Base-by-base conservation (phyloP, 2,329 filamentous ascomycete species). In the Pezicula carpinea region DNA sequence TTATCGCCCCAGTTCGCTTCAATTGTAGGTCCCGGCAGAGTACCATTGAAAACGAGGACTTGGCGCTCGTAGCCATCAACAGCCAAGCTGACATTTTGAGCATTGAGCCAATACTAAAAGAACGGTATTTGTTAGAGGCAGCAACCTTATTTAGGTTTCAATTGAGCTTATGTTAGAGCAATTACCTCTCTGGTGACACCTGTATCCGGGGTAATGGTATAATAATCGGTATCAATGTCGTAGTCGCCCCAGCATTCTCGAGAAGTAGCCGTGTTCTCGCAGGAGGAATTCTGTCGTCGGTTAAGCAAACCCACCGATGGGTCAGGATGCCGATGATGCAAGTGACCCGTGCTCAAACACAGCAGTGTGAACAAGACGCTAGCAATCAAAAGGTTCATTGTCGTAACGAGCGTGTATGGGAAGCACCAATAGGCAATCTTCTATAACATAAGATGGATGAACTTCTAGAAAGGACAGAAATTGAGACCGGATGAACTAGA, bases 111-210 rank as follows among this genome's bases (percentile, higher is more conserved):
- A 34, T 40, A 36, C 38, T 43, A 39, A 17, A 39, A n/a, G n/a
- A n/a, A n/a, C n/a, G n/a, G n/a, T n/a, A n/a, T n/a, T n/a, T n/a
- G 13, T 39, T 14, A 13, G 31, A 33, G n/a, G 31, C 11, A 33
- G 31, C 11, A 2, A 33, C n/a, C 4, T 11, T 11, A 33, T 11
- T 11, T 33, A 11, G 31, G 2, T 33, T n/a, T 11, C 31, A 33
- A 4, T 33, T 33, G 31, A 33, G 31, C 31, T 33, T 33, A 35
- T 18, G 17, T 15, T 10, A 10, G 33, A 6, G 6, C 13, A n/a
- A 4, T 42, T 18, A 35, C 33, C 17, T 48, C 66, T 6, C 79
- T 67, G 18, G 74, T 77, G 3, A 79, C 70, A 15, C 66, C 64
- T n/a, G 66, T 69, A 35, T 66, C 55, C 3, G 66, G 66, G 13